phyloP scores from a whole-genome alignment of 129 eudicot species.

The Tagetes erecta region DNA sequence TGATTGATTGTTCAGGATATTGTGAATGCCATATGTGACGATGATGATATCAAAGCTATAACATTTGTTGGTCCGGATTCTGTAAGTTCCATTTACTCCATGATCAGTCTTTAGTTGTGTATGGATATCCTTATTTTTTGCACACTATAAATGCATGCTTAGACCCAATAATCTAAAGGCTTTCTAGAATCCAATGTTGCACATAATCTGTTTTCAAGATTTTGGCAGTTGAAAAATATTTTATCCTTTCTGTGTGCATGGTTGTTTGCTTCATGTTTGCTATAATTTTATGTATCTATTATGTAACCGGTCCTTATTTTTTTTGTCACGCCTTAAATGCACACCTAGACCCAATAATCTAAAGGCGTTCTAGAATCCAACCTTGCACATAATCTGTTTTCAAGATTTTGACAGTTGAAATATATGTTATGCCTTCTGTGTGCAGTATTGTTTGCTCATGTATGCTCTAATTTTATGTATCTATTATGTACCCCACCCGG shows the following conservation, averaged over 20 bases:
- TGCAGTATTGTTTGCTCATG: neutral
- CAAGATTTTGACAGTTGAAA: neutral
- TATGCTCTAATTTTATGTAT: neutral
- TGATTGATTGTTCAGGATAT: slow-evolving; percentile 55
- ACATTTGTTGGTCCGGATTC: slow-evolving; percentile 93
- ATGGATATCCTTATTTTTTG: slow-evolving; percentile 20
- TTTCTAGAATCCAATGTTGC: neutral
- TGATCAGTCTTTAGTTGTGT: slow-evolving; percentile 14
- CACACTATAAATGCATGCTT: neutral
- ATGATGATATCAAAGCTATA: slow-evolving; percentile 82
- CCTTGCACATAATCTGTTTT: neutral
- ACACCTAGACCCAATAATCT: neutral
- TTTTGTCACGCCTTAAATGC: neutral
- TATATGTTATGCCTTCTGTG: neutral
- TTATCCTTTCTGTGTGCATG: neutral
- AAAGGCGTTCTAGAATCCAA: neutral
- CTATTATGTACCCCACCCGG: neutral
- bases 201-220: neutral
- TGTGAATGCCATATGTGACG: slow-evolving; percentile 93
- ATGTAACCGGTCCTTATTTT: neutral
- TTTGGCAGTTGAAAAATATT: neutral
- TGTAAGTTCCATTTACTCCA: slow-evolving; percentile 49
- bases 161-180: slow-evolving; percentile 1
- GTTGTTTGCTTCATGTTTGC: neutral
- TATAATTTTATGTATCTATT: neutral